phyloP scores from a whole-genome alignment of 2,329 filamentous ascomycete genomes.

The Venturia effusa region DNA sequence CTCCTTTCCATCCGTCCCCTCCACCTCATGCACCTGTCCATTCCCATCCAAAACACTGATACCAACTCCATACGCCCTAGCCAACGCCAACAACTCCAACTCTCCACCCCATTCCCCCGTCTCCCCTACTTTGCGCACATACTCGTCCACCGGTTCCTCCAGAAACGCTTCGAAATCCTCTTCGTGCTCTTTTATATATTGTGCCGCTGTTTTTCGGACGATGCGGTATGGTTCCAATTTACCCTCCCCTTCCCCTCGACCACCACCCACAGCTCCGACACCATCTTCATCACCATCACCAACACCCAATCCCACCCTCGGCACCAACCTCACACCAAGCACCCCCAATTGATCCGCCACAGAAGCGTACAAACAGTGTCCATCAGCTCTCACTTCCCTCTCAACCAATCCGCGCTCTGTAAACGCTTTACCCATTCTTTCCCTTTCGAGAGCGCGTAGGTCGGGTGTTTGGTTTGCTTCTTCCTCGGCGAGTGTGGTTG shows the following conservation, averaged over 20 bases:
- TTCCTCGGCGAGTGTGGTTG: conserved; percentile 53
- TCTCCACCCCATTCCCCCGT: conserved; percentile 96
- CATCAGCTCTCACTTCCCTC: conserved; percentile 75
- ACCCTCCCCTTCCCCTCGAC: background rate
- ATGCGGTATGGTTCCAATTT: conserved; percentile 45
- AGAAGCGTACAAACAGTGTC: conserved; percentile 89
- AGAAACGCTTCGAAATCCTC: conserved; percentile 82
- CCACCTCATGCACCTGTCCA: conserved; percentile 67
- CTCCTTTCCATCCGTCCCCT: conserved; percentile 26
- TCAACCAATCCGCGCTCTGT: conserved; percentile 54
- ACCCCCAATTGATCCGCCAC: conserved; percentile 71
- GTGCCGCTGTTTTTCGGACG: conserved; percentile 61
- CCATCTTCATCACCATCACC: background rate
- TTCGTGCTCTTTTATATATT: conserved; percentile 61
- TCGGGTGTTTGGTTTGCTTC: conserved; percentile 51
- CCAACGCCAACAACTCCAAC: conserved; percentile 76
- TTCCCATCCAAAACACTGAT: conserved; percentile 79
- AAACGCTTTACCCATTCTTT: conserved; percentile 60
- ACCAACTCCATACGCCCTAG: conserved; percentile 65
- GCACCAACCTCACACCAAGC: conserved; percentile 21
- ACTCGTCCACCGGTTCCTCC: conserved; percentile 65
- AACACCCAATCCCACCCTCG: conserved; percentile 23
- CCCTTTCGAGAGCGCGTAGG: conserved; percentile 25
- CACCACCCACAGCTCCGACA: conserved; percentile 15
- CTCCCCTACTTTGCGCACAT: conserved; percentile 66